Evolutionary conservation across 169 alveolate genomes (phyloP).

Genomic region (Eimeria falciformis): DNA sequence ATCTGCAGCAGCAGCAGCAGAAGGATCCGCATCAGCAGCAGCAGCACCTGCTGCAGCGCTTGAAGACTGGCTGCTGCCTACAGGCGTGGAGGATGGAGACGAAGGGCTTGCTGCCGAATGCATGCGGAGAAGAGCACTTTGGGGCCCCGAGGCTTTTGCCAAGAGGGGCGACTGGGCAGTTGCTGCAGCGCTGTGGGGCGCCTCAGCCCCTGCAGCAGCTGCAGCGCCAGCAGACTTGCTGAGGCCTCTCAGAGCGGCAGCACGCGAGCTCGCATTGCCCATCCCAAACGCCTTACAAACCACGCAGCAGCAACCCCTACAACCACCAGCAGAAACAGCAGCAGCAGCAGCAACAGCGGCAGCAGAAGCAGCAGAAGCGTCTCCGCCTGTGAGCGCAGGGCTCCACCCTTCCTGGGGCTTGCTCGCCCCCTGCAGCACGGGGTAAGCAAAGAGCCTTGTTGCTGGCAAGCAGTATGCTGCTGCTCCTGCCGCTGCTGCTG

Average conservation of each 20-base stretch:
- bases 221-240: neutral
- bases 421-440: conserved; percentile 44
- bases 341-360: conserved; percentile 28
- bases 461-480: neutral
- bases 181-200: neutral
- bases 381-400: conserved; percentile 46
- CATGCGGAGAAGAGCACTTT: neutral
- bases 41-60: too few relatives aligned
- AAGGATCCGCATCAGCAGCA: too few relatives aligned
- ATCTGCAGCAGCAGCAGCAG: neutral
- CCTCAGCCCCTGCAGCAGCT: neutral
- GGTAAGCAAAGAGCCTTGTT: neutral
- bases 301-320: neutral
- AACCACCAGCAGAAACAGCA: neutral
- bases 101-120: neutral
- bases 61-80: too few relatives aligned
- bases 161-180: conserved; percentile 20
- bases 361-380: neutral
- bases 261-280: conserved; percentile 6
- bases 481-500: conserved; percentile 37
- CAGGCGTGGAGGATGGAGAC: too few relatives aligned
- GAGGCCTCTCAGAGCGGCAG: conserved; percentile 26
- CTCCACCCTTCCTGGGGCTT: conserved; percentile 41
- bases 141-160: neutral
- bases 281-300: neutral